Evolutionary conservation across 78 protist genomes (phyloP).

Genomic region (Capsaspora owczarzaki): DNA sequence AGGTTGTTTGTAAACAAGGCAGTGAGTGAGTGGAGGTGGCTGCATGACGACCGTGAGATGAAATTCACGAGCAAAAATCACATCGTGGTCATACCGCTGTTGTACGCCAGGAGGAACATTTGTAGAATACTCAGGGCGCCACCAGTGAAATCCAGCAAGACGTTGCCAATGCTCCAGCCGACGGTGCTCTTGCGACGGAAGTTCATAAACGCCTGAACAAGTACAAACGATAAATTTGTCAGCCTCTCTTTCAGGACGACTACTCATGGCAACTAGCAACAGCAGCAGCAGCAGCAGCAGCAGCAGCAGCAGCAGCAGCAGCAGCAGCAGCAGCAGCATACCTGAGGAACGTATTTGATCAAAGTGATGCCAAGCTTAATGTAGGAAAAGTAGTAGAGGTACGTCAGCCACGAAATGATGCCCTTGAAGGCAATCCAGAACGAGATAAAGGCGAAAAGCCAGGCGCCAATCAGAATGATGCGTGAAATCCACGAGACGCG

Average conservation of each 20-base stretch:
- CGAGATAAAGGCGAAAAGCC: slow-evolving; percentile 24
- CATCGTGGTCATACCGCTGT: too few species aligned
- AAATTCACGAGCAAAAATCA: too few species aligned
- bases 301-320: not conserved
- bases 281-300: too few species aligned
- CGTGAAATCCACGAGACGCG: slow-evolving; percentile 13
- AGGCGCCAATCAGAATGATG: not conserved
- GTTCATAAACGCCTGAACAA: slow-evolving; percentile 52
- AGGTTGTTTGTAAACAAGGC: not conserved
- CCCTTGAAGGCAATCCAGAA: slow-evolving; percentile 2
- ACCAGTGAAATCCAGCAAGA: slow-evolving; percentile 82
- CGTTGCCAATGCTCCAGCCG: slow-evolving; percentile 81
- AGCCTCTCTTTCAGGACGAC: not conserved
- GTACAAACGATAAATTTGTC: not conserved
- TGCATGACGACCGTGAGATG: not conserved
- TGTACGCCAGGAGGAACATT: slow-evolving; percentile 45
- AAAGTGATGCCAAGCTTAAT: slow-evolving; percentile 65
- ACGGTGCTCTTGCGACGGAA: slow-evolving; percentile 56
- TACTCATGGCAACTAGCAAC: not conserved
- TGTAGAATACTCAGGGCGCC: slow-evolving; percentile 72
- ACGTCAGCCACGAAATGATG: slow-evolving; percentile 28
- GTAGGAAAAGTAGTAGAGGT: slow-evolving; percentile 33
- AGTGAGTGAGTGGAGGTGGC: not conserved
- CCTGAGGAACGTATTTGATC: slow-evolving; percentile 77
- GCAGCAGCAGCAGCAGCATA: slow-evolving; percentile 32